Percentiles rank a stretch among this genome's conserved stretches.
Evolutionary conservation across 2,329 filamentous ascomycete genomes (phyloP).

Genomic region (Diaporthe citriasiana): DNA sequence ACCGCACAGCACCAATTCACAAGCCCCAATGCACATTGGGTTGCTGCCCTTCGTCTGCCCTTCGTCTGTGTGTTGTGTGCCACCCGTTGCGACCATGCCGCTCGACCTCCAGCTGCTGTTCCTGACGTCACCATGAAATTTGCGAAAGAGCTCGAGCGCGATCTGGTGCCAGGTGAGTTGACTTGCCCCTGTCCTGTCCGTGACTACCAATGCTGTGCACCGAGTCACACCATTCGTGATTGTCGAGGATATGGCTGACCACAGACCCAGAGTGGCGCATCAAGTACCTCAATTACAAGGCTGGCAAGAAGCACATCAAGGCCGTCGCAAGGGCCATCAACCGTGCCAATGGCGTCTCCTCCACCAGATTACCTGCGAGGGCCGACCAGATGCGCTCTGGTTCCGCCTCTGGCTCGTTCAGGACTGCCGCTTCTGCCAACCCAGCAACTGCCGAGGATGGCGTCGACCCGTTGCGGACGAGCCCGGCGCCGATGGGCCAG

Average conservation of each 20-base stretch:
- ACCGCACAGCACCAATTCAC: not conserved
- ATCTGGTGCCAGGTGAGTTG: conserved; percentile 81
- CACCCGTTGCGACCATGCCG: conserved; percentile 10
- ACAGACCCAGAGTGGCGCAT: conserved; percentile 83
- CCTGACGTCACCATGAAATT: conserved; percentile 70
- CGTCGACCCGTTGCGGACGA: conserved; percentile 46
- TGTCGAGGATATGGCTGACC: conserved; percentile 17
- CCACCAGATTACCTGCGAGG: conserved; percentile 48
- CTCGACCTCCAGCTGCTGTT: conserved; percentile 10
- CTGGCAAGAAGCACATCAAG: conserved; percentile 95
- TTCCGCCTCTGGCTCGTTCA: conserved; percentile 46
- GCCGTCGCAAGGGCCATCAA: conserved; percentile 80
- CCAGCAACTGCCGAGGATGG: conserved; percentile 24
- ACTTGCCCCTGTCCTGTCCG: not conserved
- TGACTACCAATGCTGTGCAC: not conserved
- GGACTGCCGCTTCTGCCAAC: conserved; percentile 46
- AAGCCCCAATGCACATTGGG: not conserved
- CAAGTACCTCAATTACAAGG: conserved; percentile 97
- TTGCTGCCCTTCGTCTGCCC: not conserved
- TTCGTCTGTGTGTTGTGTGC: conserved; percentile 28
- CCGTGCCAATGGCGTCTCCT: conserved; percentile 69
- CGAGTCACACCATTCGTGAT: not conserved
- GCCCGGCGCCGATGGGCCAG: conserved; percentile 48
- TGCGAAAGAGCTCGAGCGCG: conserved; percentile 85
- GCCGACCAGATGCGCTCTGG: conserved; percentile 52